phyloP scores from a whole-genome alignment of 106 monocot species.

The Xerophyta viscosa region DNA sequence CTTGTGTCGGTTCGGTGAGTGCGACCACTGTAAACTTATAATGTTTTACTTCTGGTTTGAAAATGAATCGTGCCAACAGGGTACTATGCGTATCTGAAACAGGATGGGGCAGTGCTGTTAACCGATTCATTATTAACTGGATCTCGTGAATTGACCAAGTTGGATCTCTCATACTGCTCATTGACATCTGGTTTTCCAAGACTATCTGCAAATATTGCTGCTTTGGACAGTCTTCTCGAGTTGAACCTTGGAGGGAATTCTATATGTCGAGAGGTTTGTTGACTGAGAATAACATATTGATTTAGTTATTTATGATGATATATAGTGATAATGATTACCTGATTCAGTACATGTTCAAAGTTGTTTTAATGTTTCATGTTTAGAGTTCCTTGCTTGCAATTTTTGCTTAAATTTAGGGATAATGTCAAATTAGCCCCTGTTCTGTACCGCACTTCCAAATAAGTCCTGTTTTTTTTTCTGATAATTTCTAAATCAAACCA shows the following conservation, averaged over 20 bases:
- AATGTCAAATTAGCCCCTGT: too few species aligned
- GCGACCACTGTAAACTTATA: constrained; percentile 1
- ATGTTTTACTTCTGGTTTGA: not conserved
- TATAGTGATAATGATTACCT: too few species aligned
- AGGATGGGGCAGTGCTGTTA: constrained; percentile 62
- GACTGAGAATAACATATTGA: too few species aligned
- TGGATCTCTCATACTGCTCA: constrained; percentile 79
- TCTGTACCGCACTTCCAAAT: too few species aligned
- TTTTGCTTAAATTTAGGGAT: too few species aligned
- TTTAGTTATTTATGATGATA: too few species aligned
- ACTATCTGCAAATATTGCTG: constrained; percentile 29
- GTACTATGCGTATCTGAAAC: not conserved
- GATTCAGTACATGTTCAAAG: too few species aligned
- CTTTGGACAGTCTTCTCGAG: constrained; percentile 36
- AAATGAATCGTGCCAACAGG: too few species aligned
- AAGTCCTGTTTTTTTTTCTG: too few species aligned
- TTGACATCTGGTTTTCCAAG: constrained; percentile 38
- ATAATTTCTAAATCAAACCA: too few species aligned
- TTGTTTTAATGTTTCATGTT: too few species aligned
- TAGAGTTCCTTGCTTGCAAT: too few species aligned
- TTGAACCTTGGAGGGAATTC: constrained; percentile 75
- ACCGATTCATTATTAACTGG: constrained; percentile 43
- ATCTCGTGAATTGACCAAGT: constrained; percentile 66
- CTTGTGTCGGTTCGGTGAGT: constrained; percentile 65
- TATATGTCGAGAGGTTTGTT: constrained; percentile 53